phyloP scores from a whole-genome alignment of 805 yeast species.

The Hanseniaspora singularis region DNA sequence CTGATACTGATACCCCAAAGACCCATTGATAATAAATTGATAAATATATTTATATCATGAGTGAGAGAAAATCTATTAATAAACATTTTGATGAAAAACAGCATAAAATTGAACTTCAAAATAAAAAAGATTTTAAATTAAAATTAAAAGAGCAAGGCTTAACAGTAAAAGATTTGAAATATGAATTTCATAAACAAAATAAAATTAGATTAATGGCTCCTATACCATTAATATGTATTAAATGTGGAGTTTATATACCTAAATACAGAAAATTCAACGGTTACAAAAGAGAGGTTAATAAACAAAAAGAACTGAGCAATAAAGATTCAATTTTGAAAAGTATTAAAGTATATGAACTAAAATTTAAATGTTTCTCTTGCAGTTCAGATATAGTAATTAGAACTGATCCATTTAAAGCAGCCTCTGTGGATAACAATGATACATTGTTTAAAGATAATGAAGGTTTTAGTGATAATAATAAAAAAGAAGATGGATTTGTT shows the following conservation, averaged over 20 bases:
- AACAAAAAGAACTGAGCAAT: background rate
- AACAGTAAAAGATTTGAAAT: conserved; percentile 5
- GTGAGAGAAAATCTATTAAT: conserved; percentile 5
- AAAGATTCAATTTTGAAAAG: background rate
- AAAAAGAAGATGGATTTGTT: conserved; percentile 10
- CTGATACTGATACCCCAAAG: too few relatives aligned
- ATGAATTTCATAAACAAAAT: conserved; percentile 9
- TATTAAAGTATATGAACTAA: conserved; percentile 12
- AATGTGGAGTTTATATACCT: conserved; percentile 5
- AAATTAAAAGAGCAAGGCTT: conserved; percentile 2
- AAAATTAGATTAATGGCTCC: conserved; percentile 13
- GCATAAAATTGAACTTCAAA: conserved; percentile 3
- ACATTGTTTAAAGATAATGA: background rate
- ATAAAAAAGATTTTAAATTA: conserved; percentile 1
- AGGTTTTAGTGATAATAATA: conserved; percentile 5
- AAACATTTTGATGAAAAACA: conserved; percentile 8
- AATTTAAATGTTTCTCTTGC: conserved; percentile 8
- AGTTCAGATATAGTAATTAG: conserved; percentile 7
- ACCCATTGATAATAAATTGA: background rate
- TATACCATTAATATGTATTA: background rate
- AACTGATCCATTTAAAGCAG: conserved; percentile 13
- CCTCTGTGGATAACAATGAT: background rate
- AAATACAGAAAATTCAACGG: conserved; percentile 14
- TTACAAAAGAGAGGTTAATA: conserved; percentile 12
- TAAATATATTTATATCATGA: background rate